A percentile compares a stretch with the other conserved stretches of the same genome.
phyloP scores from a whole-genome alignment of 164 flowering plant genomes.

The Sextonia rubra region DNA sequence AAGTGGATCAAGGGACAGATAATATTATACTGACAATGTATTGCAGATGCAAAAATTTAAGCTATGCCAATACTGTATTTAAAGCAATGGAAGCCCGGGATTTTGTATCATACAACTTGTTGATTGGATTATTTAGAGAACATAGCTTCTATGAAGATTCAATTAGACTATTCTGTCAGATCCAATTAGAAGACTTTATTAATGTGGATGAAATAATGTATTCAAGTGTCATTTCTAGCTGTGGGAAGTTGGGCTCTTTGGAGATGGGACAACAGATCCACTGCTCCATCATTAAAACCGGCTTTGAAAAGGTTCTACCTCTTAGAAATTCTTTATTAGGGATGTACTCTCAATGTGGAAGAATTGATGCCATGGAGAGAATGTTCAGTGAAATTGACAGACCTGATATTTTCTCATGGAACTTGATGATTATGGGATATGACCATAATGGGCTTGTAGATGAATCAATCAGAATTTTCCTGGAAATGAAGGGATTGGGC shows the following conservation, averaged over 20 bases:
- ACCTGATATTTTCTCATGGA: conserved; percentile 28
- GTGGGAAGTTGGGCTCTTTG: conserved; percentile 13
- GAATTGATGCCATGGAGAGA: conserved; percentile 18
- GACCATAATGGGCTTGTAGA: conserved; percentile 13
- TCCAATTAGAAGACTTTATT: conserved; percentile 16
- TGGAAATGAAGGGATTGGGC: conserved; percentile 20
- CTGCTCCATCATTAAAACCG: conserved; percentile 14
- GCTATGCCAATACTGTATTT: conserved; percentile 13
- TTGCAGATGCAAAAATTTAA: conserved; percentile 17
- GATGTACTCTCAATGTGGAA: conserved; percentile 27
- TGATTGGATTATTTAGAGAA: conserved; percentile 13
- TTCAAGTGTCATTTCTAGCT: conserved; percentile 22
- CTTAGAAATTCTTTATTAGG: conserved; percentile 23
- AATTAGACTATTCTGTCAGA: conserved; percentile 10
- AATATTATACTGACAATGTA: conserved; percentile 30
- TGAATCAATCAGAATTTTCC: conserved; percentile 17
- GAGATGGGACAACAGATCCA: conserved; percentile 26
- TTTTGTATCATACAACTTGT: conserved; percentile 18
- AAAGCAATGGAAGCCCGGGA: conserved; percentile 13
- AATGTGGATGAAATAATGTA: conserved; percentile 16
- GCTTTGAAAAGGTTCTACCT: conserved; percentile 16
- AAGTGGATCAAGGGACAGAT: conserved; percentile 6
- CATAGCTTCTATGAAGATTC: conserved; percentile 16
- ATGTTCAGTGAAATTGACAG: conserved; percentile 19
- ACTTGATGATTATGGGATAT: conserved; percentile 22